Evolutionary conservation across 495 filamentous ascomycete species (phyloP).

Genomic region (Penicillium crystallinum): DNA sequence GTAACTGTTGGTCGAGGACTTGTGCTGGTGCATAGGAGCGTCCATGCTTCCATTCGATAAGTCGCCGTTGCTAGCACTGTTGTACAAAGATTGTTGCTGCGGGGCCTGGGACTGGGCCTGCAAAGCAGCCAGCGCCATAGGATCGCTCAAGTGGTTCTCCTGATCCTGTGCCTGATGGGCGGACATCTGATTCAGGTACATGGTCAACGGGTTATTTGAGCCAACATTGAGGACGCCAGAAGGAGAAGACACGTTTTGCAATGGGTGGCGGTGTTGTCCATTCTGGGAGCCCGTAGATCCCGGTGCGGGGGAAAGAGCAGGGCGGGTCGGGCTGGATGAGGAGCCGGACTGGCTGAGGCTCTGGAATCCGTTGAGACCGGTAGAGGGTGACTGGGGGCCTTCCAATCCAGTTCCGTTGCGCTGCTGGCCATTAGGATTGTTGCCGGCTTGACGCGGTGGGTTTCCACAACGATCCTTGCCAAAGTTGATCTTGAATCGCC

Average conservation of each 20-base stretch:
- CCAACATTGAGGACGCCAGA: constrained; percentile 72
- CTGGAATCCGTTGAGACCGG: constrained; percentile 45
- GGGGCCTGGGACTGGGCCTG: constrained; percentile 62
- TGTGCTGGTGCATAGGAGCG: constrained; percentile 48
- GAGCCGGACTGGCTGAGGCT: constrained; percentile 55
- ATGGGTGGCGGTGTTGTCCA: constrained; percentile 44
- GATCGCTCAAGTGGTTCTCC: constrained; percentile 46
- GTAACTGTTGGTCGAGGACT: constrained; percentile 48
- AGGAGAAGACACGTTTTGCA: constrained; percentile 53
- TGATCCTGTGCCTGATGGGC: constrained; percentile 67
- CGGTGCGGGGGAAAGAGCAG: constrained; percentile 51
- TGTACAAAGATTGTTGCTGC: constrained; percentile 49
- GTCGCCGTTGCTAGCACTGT: constrained; percentile 48
- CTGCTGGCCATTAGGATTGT: constrained; percentile 42
- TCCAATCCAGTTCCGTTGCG: constrained; percentile 46
- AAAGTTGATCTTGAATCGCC: constrained; percentile 98
- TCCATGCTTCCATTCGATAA: constrained; percentile 51
- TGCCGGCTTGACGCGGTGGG: constrained; percentile 77
- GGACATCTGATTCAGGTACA: constrained; percentile 85
- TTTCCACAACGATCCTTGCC: constrained; percentile 98
- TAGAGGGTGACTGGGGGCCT: constrained; percentile 61
- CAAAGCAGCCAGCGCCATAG: constrained; percentile 43
- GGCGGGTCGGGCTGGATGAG: constrained; percentile 64
- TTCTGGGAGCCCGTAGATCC: constrained; percentile 53
- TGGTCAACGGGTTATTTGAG: constrained; percentile 82